phyloP scores from a whole-genome alignment of 202 grass and related monocot species.

The Tripidium arundinaceum region DNA sequence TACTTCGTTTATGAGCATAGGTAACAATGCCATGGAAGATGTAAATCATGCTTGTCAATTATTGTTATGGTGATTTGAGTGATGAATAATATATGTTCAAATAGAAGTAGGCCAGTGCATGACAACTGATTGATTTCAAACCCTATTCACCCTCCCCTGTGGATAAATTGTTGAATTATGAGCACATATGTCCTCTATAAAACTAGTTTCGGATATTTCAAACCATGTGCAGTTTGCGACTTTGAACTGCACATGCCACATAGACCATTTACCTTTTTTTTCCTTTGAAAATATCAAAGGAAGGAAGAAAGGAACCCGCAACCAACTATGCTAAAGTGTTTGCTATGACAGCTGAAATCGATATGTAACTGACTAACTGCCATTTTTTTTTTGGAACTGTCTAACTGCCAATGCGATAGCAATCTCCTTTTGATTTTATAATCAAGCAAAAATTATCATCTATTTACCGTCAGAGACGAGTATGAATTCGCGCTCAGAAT shows the following conservation, averaged over 20 bases:
- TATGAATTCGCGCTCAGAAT: background rate
- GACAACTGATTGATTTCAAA: conserved; percentile 16
- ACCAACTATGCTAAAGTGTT: conserved; percentile 5
- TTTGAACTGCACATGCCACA: background rate
- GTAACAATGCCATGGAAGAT: background rate
- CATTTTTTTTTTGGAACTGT: background rate
- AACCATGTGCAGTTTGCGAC: background rate
- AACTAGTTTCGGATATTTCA: background rate
- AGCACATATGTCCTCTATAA: background rate
- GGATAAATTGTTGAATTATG: conserved; percentile 21
- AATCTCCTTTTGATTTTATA: background rate
- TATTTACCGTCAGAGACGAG: background rate
- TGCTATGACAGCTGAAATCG: background rate
- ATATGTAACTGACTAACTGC: conserved; percentile 5
- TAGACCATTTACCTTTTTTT: background rate
- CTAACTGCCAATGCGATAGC: background rate
- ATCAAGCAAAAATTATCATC: background rate
- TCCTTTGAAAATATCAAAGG: conserved; percentile 1
- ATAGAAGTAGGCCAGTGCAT: background rate
- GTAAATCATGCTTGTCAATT: background rate
- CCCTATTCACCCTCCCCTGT: background rate
- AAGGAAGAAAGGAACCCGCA: background rate
- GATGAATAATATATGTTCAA: conserved; percentile 12
- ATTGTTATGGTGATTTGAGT: background rate
- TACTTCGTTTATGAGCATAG: background rate